phyloP scores from a whole-genome alignment of 345 rosid species.

The Eucalyptus guilfoylei region DNA sequence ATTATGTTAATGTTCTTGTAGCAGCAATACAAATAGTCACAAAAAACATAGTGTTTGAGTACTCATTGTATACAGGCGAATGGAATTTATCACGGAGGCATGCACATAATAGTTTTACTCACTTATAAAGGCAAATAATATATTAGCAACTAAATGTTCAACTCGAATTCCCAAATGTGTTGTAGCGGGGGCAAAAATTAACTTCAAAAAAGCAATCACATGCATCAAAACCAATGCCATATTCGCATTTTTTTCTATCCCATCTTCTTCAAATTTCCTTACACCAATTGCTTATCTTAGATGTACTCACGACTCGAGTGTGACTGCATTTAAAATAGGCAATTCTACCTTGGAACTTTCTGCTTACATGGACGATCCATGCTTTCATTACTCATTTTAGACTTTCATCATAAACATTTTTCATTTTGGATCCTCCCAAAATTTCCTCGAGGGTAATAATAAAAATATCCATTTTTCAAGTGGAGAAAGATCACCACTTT shows the following conservation, averaged over 20 bases:
- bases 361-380: not conserved
- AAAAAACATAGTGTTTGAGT: not conserved
- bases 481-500: not conserved
- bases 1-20: too few relatives aligned
- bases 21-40: not conserved
- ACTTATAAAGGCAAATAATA: not conserved
- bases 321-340: not conserved
- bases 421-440: too few relatives aligned
- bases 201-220: not conserved
- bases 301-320: too few relatives aligned
- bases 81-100: not conserved
- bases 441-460: too few relatives aligned
- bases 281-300: not conserved
- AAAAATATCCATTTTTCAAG: not conserved
- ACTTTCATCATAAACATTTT: too few relatives aligned
- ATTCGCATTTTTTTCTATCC: not conserved
- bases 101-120: not conserved
- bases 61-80: not conserved
- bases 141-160: not conserved
- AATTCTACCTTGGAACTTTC: not conserved
- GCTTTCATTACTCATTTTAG: too few relatives aligned
- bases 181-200: not conserved
- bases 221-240: not conserved
- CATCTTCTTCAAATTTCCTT: not conserved
- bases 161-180: not conserved